phyloP scores from a whole-genome alignment of 2,329 filamentous ascomycete genomes.

The Ascochyta lentis region DNA sequence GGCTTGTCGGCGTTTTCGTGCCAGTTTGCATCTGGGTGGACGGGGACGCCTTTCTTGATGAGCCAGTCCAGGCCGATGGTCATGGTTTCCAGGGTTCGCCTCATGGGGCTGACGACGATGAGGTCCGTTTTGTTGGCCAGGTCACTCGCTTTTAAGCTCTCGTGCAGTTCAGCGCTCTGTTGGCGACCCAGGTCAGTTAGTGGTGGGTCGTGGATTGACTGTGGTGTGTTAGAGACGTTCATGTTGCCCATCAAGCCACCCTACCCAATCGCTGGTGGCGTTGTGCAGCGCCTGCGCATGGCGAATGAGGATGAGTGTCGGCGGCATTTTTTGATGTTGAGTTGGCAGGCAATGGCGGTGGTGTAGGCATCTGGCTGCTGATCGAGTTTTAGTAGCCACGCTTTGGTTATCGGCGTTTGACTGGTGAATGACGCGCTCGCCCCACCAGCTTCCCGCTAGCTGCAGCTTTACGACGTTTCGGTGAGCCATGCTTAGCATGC shows the following conservation, averaged over 20 bases:
- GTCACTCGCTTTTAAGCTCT: slow-evolving; percentile 45
- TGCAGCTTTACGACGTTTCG: slow-evolving; percentile 4
- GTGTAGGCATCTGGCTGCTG: not conserved
- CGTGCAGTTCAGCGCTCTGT: slow-evolving; percentile 51
- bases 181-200: slow-evolving; percentile 51
- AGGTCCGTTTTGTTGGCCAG: slow-evolving; percentile 57
- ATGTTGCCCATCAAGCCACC: not conserved
- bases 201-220: slow-evolving; percentile 50
- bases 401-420: slow-evolving; percentile 10
- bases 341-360: not conserved
- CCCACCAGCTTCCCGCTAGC: slow-evolving; percentile 15
- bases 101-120: slow-evolving; percentile 70
- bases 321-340: slow-evolving; percentile 44
- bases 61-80: slow-evolving; percentile 65
- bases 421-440: slow-evolving; percentile 18
- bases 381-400: slow-evolving; percentile 12
- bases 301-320: slow-evolving; percentile 55
- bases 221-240: not conserved
- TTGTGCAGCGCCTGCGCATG: slow-evolving; percentile 57
- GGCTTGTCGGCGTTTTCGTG: slow-evolving; percentile 62
- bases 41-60: slow-evolving; percentile 55
- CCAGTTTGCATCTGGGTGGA: slow-evolving; percentile 68
- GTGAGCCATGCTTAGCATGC: not conserved
- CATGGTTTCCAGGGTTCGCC: slow-evolving; percentile 70
- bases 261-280: slow-evolving; percentile 47